A percentile compares a stretch with the other conserved stretches of the same genome.
Conservation (phyloP, 2,329 filamentous ascomycete species). For the Scytalidium sp. region DNA sequence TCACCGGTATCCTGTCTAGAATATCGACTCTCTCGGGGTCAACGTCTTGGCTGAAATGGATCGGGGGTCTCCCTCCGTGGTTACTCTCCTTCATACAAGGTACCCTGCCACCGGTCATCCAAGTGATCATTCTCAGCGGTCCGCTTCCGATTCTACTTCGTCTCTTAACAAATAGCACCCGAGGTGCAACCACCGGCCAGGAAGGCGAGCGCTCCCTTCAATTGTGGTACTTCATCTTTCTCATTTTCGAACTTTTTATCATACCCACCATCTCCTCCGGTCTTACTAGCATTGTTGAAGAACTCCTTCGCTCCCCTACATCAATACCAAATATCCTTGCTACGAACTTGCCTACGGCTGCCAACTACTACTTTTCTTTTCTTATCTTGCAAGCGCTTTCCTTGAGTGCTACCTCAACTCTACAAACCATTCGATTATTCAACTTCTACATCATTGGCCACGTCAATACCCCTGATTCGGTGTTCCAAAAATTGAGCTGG, state of each 20-base stretch:
- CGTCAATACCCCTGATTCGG: conserved; percentile 15
- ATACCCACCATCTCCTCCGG: conserved; percentile 22
- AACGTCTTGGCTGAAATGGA: conserved; percentile 15
- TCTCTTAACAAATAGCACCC: conserved; percentile 19
- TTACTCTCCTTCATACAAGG: conserved; percentile 15
- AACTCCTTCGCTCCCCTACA: conserved; percentile 14
- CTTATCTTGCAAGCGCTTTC: conserved; percentile 17
- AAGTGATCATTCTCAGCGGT: conserved; percentile 23
- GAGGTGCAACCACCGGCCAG: conserved; percentile 18
- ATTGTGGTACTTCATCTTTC: conserved; percentile 23
- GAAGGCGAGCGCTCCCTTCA: conserved; percentile 20
- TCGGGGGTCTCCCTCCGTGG: conserved; percentile 12
- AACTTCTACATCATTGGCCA: conserved; percentile 10
- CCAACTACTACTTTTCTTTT: conserved; percentile 26
- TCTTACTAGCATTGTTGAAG: conserved; percentile 23
- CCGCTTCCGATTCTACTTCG: conserved; percentile 19
- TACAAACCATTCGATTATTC: conserved; percentile 8
- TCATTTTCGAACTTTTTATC: conserved; percentile 20
- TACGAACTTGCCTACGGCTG: conserved; percentile 20
- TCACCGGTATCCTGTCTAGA: conserved; percentile 14
- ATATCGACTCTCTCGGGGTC: conserved; percentile 12
- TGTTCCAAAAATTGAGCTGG: conserved; percentile 16
- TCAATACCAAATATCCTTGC: conserved; percentile 19
- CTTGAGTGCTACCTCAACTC: conserved; percentile 7
- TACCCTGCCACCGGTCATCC: conserved; percentile 18